Conservation (phyloP, 2,329 filamentous ascomycete genomes). For the Penicillium sp. region DNA sequence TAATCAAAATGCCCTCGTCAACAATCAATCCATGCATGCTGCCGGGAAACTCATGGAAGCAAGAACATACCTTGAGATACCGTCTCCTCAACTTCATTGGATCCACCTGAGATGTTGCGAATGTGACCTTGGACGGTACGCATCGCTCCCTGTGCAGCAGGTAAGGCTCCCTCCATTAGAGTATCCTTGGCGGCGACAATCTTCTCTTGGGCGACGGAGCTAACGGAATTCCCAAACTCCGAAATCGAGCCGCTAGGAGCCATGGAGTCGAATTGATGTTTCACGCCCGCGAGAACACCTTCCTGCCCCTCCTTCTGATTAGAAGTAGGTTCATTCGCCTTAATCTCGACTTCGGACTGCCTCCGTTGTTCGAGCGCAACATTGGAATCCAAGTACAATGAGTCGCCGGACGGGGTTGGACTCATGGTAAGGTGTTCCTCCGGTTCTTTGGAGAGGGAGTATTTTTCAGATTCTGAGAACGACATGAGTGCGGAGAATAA, state of each 20-base stretch:
- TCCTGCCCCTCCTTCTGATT: background rate
- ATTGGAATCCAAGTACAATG: background rate
- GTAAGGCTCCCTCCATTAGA: conserved; percentile 11
- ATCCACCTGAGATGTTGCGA: background rate
- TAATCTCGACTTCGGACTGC: background rate
- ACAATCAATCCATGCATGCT: background rate
- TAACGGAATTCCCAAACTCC: conserved; percentile 9
- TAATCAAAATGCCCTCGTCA: background rate
- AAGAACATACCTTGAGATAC: conserved; percentile 3
- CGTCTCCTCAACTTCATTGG: background rate
- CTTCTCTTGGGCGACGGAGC: conserved; percentile 8
- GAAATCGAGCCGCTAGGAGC: conserved; percentile 4
- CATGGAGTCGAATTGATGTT: conserved; percentile 9
- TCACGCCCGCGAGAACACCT: conserved; percentile 2
- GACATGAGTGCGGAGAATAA: background rate
- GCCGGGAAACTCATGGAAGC: background rate
- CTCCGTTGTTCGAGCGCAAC: conserved; percentile 1
- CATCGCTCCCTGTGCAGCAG: conserved; percentile 13
- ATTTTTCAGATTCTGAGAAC: background rate
- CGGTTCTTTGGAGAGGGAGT: background rate
- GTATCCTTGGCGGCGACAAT: conserved; percentile 10
- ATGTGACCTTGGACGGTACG: conserved; percentile 10
- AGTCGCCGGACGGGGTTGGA: background rate
- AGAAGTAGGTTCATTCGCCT: background rate
- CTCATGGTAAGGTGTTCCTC: conserved; percentile 3